These are phyloP conservation scores for Moesziomyces aphidis DNA, from an alignment of 1,284 basidiomycete species.

Conservation along the genomic window DNA sequence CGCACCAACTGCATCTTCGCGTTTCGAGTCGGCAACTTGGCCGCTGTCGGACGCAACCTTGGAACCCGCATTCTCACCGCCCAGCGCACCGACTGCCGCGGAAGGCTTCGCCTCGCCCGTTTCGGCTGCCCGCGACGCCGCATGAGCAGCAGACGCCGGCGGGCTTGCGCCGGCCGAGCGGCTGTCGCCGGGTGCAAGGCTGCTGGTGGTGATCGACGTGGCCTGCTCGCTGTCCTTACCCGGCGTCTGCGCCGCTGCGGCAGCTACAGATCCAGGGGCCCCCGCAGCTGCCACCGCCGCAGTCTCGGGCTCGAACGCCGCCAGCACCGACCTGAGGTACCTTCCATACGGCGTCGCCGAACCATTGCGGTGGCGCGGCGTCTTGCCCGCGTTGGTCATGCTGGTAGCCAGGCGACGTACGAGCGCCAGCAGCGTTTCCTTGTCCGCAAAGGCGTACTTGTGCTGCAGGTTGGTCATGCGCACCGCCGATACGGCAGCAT, in stretches of 20 bases:
- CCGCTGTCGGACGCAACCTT: not conserved
- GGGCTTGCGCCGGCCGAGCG: conserved; percentile 37
- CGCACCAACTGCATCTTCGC: not conserved
- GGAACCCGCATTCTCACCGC: not conserved
- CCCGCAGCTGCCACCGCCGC: not conserved
- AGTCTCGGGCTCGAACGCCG: conserved; percentile 40
- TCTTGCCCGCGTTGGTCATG: conserved; percentile 55
- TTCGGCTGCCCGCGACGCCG: not conserved
- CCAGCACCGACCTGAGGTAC: conserved; percentile 53
- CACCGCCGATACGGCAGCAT: conserved; percentile 55
- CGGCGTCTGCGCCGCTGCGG: conserved; percentile 21
- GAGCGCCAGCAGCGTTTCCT: conserved; percentile 42
- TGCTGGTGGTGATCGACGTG: conserved; percentile 39
- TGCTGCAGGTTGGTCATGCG: conserved; percentile 54
- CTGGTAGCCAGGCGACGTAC: conserved; percentile 42
- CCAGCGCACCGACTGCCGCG: too few relatives aligned
- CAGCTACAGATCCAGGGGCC: conserved; percentile 1
- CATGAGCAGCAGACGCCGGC: conserved; percentile 3
- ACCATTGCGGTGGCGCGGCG: conserved; percentile 56
- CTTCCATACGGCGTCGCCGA: conserved; percentile 56
- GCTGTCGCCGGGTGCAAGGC: conserved; percentile 43
- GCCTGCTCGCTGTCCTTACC: conserved; percentile 46
- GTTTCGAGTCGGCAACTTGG: not conserved
- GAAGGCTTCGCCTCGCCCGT: too few relatives aligned
- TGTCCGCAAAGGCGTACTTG: conserved; percentile 52